Base-by-base conservation (phyloP, 2,329 filamentous ascomycete species). In the Pseudopyrenochaeta lycopersici region DNA sequence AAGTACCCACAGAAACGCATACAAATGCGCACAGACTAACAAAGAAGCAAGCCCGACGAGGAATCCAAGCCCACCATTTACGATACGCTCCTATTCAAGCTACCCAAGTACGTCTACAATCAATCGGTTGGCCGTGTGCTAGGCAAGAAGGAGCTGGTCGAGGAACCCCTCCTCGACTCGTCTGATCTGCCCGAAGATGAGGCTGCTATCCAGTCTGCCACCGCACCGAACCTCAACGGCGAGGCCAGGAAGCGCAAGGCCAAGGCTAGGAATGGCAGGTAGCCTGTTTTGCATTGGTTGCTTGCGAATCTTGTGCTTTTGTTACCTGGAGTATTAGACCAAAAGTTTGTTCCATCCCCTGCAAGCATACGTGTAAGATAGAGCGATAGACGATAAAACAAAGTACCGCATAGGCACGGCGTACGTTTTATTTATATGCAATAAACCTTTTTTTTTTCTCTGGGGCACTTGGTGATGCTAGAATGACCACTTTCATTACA, bases 51-150 rank as follows among this genome's bases (percentile, higher is more conserved):
- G 90, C 86, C 87, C 69, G 85, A 92, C 54, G 92, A 97, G 74
- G 88, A 99, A 55, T 82, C 84, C 39, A 81, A 83, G 62, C 95
- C 95, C 1, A 90, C 88, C 2, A 79, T 97, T 74, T 85, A 79
- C 59, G 90, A 98, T 71, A 99, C 95, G 0, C 88, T 92, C 55
- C 83, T 98, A 39, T 85, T 90, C 76, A 89, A 89, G 47, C 79
- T 96, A 4, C 95, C 95, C 1, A 72, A 88, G 49, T 96, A 88
- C 85, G 72, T 86, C 51, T 95, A 89, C 79, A 81, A 77, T 65
- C 73, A 77, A 52, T 75, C 77, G 33, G 60, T 79, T 32, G 80
- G 80, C 47, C 77, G 77, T 32, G 44, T 80, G 23, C 63, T 81
- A 15, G 72, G 74, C 49, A 76, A 76, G 57, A 75, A 74, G 46